Percentiles rank a stretch among this genome's conserved stretches.
Evolutionary conservation across 495 filamentous ascomycete species (phyloP).

Genomic region (Hyphodiscus hymeniophilus): DNA sequence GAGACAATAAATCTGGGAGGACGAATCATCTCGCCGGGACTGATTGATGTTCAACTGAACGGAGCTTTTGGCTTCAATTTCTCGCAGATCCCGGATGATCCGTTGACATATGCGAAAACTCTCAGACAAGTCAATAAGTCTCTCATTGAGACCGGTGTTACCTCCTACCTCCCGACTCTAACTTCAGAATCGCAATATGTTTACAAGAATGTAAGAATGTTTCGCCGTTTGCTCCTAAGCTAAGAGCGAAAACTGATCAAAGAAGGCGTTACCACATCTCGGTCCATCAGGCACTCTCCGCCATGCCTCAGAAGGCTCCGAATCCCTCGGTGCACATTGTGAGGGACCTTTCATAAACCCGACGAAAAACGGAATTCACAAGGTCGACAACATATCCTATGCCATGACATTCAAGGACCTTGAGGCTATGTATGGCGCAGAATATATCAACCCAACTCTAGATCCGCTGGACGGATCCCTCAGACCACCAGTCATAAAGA

Average conservation of each 20-base stretch:
- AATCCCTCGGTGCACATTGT: constrained; percentile 75
- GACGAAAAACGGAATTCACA: constrained; percentile 65
- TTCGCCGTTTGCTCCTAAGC: background rate
- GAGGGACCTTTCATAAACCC: constrained; percentile 78
- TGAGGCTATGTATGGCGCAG: constrained; percentile 57
- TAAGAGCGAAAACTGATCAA: background rate
- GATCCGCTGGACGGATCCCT: constrained; percentile 15
- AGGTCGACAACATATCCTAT: constrained; percentile 50
- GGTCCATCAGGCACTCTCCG: constrained; percentile 53
- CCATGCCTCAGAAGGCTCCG: constrained; percentile 54
- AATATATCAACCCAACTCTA: constrained; percentile 41
- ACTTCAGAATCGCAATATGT: constrained; percentile 60
- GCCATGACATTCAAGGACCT: constrained; percentile 49
- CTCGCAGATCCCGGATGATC: constrained; percentile 57
- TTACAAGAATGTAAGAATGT: constrained; percentile 51
- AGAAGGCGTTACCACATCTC: constrained; percentile 61
- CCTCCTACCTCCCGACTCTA: constrained; percentile 74
- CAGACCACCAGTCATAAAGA: constrained; percentile 39
- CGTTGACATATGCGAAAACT: constrained; percentile 56
- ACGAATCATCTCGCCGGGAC: constrained; percentile 69
- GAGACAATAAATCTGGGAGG: constrained; percentile 62
- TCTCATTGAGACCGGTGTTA: constrained; percentile 69
- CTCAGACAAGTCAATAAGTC: constrained; percentile 57
- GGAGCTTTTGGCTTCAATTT: constrained; percentile 84
- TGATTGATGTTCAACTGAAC: constrained; percentile 83